Base-by-base conservation (phyloP, 2,329 filamentous ascomycete genomes). In the Trichoderma endophyticum region DNA sequence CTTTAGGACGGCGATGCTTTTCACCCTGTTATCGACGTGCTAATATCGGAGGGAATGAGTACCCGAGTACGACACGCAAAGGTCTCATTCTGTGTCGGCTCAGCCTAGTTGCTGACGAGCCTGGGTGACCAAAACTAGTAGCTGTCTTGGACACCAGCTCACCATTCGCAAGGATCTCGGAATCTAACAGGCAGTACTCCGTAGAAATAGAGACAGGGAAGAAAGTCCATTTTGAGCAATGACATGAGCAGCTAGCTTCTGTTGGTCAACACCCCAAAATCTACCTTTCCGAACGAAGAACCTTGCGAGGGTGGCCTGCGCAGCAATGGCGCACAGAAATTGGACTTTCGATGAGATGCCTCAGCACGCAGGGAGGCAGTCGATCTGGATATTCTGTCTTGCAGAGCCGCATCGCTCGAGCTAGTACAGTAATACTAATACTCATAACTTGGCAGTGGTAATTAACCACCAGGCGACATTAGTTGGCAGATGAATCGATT, bases 351-450 rank as follows among this genome's bases (percentile, higher is more conserved):
- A 57, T 48, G 24, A 51, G 36, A 61, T n/a, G 56, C 12, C n/a
- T 39, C 32, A 24, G 18, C 36, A 69, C 18, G 57, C 36, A 69
- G 43, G 30, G 32, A 14, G 60, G 11, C 18, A 30, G 15, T 12
- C 43, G 39, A 54, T 56, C 60, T 18, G 8, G 28, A 51, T 4
- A 48, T 60, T 48, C 26, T 60, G 30, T 69, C 56, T 69, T 32
- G 66, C 56, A 69, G 66, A 48, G 66, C 56, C 66, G 66, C 66
- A 69, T 69, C 26, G 36, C 7, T 57, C 51, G 26, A 51, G 34
- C 56, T 28, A 39, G 32, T 34, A 15, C 18, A 51, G 43, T 51
- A 51, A 30, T 51, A 14, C 14, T n/a, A 60, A 30, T 34, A 34
- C 5, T 34, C 48, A 6, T 56, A 65, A 11, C 43, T 18, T 54